Base-by-base conservation (phyloP, 345 rosid species). In the Gossypium thurberi region DNA sequence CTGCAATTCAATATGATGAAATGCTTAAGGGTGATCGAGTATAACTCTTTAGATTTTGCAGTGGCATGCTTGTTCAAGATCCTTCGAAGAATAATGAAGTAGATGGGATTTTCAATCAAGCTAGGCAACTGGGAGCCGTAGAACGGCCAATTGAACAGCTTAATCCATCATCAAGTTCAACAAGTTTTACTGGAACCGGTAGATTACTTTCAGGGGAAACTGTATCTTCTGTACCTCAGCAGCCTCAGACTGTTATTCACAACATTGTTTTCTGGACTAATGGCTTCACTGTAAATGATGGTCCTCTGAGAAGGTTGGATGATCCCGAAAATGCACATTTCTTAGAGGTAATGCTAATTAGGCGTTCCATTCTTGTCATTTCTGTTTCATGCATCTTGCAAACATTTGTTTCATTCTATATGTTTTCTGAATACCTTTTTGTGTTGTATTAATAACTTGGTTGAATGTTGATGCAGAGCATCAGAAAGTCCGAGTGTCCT, bases 281-380 rank as follows among this genome's bases (percentile, higher is more conserved):
- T 51, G 98, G 98, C 70, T 94, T 94, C 83, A 88, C 98, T 25
- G 92, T 94, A 47, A 83, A 92, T 74, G 97, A 87, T 80, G 98
- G 98, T 26, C 92, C 97, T 48, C 73, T 92, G 70, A 89, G 98
- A 85, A 89, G 92, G 80, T 64, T 94, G 85, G 95, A 89, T 46
- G 97, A 91, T 87, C 97, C 98, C 47, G 98, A 92, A 76, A 94
- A 90, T 81, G 93, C 93, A 1, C 58, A 94, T 70, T 94, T 94
- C 81, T 79, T 94, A 15, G 97, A 94, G 89, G 97, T 94, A 84
- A 78, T 56, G 64, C 0, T 40, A 56, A 6, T 62, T 70, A 33
- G 47, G 14, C 7, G 1, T 33, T 33, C 40, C 26, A 33, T 28
- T 52, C 26, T 51, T 69, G 40, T 67, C 1, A 6, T 47, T 14